Percentiles rank a stretch among this genome's conserved stretches.
These are phyloP conservation scores for Galeopsis tetrahit DNA, from an alignment of 257 asterid species.

Conservation along the genomic window DNA sequence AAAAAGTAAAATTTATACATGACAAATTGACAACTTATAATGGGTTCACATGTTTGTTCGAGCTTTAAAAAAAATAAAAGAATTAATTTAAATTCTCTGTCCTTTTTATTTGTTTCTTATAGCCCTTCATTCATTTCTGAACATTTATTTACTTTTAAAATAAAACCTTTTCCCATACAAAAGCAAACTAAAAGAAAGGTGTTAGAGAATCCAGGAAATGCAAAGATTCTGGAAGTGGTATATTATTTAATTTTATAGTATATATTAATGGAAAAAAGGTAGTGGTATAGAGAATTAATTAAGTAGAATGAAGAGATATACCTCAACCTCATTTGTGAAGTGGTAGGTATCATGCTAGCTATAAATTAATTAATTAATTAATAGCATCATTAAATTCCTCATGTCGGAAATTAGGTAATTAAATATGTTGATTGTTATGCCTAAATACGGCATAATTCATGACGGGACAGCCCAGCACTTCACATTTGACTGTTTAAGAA, in stretches of 20 bases:
- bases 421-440: constrained; percentile 22
- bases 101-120: neutral
- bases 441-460: constrained; percentile 27
- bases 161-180: neutral
- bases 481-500: constrained; percentile 30
- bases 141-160: neutral
- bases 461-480: constrained; percentile 35
- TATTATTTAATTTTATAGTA: neutral
- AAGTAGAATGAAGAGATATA: constrained; percentile 43
- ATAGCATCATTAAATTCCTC: constrained; percentile 47
- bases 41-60: neutral
- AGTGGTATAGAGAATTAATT: constrained; percentile 37
- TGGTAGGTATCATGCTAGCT: constrained; percentile 45
- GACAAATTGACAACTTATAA: neutral
- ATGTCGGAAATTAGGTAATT: constrained; percentile 49
- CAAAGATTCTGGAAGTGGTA: constrained; percentile 32
- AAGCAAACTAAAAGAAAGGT: neutral
- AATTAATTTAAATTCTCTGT: neutral
- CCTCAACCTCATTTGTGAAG: constrained; percentile 42
- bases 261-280: constrained; percentile 4
- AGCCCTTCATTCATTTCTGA: neutral
- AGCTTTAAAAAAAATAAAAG: neutral
- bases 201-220: constrained; percentile 30
- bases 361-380: constrained; percentile 14
- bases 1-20: too few species aligned